Percentiles rank a stretch among this genome's conserved stretches.
These are phyloP conservation scores for Hericium erinaceus DNA, from an alignment of 768 basidiomycete species.

Conservation along the genomic window DNA sequence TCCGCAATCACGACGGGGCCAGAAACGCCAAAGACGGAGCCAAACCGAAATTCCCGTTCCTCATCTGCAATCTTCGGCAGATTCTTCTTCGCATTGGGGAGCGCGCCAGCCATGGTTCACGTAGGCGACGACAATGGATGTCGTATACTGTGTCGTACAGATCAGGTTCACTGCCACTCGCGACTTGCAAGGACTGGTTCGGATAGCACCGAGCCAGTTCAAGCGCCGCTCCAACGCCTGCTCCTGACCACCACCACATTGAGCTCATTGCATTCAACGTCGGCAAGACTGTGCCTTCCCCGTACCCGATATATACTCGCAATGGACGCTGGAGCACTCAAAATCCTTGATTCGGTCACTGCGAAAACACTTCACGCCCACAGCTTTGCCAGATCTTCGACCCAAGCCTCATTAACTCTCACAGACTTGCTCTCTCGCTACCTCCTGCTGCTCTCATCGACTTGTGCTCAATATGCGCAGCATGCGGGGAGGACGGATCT, in stretches of 20 bases:
- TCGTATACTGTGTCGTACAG: no score
- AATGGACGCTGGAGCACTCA: slow-evolving; percentile 49
- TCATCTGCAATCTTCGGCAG: slow-evolving; percentile 87
- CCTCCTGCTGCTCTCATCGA: slow-evolving; percentile 51
- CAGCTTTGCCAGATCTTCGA: slow-evolving; percentile 66
- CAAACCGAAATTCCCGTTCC: slow-evolving; percentile 79
- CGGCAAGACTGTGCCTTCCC: slow-evolving; percentile 2
- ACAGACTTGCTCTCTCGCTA: slow-evolving; percentile 74
- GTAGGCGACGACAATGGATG: not conserved
- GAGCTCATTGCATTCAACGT: slow-evolving; percentile 14
- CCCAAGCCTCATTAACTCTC: slow-evolving; percentile 59
- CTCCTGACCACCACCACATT: slow-evolving; percentile 16
- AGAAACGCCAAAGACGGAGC: slow-evolving; percentile 89
- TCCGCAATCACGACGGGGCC: slow-evolving; percentile 97
- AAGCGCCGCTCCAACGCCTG: slow-evolving; percentile 13
- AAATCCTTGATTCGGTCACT: slow-evolving; percentile 57
- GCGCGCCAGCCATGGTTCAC: slow-evolving; percentile 77
- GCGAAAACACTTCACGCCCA: slow-evolving; percentile 70
- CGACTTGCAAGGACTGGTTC: not conserved
- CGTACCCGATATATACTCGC: not conserved
- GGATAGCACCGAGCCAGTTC: slow-evolving; percentile 1
- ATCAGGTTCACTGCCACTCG: no score
- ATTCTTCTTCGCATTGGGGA: slow-evolving; percentile 82
- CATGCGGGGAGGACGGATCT: slow-evolving; percentile 61
- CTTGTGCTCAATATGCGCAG: slow-evolving; percentile 65